Base-by-base conservation (phyloP, 805 yeast genomes). In the Isabelozyma gotoi region DNA sequence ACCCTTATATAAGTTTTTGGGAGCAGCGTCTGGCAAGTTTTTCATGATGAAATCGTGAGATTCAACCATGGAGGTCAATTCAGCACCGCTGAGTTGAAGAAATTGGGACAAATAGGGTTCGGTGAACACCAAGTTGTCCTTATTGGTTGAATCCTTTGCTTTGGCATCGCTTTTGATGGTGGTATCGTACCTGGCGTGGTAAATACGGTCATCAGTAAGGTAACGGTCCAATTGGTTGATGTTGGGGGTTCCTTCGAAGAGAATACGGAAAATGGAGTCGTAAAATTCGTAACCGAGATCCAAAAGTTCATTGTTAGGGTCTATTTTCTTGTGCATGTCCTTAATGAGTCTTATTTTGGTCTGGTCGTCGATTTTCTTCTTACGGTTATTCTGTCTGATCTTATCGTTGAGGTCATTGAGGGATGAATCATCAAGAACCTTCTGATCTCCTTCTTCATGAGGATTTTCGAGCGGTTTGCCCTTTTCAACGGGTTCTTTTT, bases 61-160 rank as follows among this genome's bases (percentile, higher is more conserved):
- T 15, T 51, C 49, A 20, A 59, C 66, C 69, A 84, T 63, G 18
- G 72, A 63, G 0, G 53, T 48, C 32, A 79, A 58, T 47, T 80
- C 84, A 0, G 59, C 57, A 0, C 59, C 59, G 7, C 67, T 60
- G 27, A 82, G 55, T 41, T 74, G 74, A 17, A 84, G 62, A 51
- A 78, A 82, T 18, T 68, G 57, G 2, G 70, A 61, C 31, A 84
- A 63, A 56, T 77, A 81, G 14, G 72, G 66, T 49, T 82, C 86
- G 6, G 82, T 71, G 52, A 81, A 72, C 0, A 74, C 58, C 6
- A 48, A 51, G 15, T 60, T 54, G 32, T 63, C 51, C 17, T 57
- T 53, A 32, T 32, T 15, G 17, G 15, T 15, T 11, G 0, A 73
- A 75, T 32, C 34, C 3, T 11, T 7, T 43, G 63, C 63, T 31